Evolutionary conservation across 805 yeast species (phyloP).

Genomic region (Sugiyamaella valdiviana): DNA sequence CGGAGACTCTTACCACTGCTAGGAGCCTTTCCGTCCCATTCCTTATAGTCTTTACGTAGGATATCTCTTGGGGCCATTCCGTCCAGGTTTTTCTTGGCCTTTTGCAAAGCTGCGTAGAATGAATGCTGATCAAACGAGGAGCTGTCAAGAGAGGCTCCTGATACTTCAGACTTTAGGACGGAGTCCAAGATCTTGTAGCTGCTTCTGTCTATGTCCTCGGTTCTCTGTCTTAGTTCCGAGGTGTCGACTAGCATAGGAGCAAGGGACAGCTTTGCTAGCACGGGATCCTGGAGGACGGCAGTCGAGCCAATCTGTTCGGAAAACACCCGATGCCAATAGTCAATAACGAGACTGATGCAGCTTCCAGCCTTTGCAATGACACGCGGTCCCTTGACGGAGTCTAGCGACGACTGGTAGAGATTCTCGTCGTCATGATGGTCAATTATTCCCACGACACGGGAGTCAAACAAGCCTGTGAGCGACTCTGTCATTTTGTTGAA

Average conservation of each 20-base stretch:
- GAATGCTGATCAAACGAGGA: conserved; percentile 17
- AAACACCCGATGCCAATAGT: conserved; percentile 40
- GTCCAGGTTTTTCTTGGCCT: conserved; percentile 54
- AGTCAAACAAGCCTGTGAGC: conserved; percentile 29
- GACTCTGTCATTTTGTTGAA: conserved; percentile 65
- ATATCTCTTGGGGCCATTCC: conserved; percentile 59
- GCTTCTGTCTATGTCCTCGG: conserved; percentile 50
- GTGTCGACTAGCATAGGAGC: conserved; percentile 80
- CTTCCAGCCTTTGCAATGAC: conserved; percentile 63
- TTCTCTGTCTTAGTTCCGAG: conserved; percentile 51
- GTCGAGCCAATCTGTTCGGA: conserved; percentile 10
- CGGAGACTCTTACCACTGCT: conserved; percentile 22
- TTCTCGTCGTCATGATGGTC: conserved; percentile 85
- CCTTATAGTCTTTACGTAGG: conserved; percentile 78
- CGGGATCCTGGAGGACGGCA: conserved; percentile 12
- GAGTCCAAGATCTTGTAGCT: background rate
- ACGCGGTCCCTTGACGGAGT: conserved; percentile 43
- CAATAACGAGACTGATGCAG: conserved; percentile 68
- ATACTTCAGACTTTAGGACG: background rate
- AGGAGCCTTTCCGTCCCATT: conserved; percentile 38
- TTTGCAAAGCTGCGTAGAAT: conserved; percentile 35
- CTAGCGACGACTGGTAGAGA: conserved; percentile 38
- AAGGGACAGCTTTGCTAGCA: conserved; percentile 41
- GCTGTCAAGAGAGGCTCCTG: conserved; percentile 30
- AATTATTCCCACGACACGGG: conserved; percentile 51